A percentile compares a stretch with the other conserved stretches of the same genome.
Evolutionary conservation across 768 basidiomycete genomes (phyloP).

Genomic region (Mrakia blollopis): DNA sequence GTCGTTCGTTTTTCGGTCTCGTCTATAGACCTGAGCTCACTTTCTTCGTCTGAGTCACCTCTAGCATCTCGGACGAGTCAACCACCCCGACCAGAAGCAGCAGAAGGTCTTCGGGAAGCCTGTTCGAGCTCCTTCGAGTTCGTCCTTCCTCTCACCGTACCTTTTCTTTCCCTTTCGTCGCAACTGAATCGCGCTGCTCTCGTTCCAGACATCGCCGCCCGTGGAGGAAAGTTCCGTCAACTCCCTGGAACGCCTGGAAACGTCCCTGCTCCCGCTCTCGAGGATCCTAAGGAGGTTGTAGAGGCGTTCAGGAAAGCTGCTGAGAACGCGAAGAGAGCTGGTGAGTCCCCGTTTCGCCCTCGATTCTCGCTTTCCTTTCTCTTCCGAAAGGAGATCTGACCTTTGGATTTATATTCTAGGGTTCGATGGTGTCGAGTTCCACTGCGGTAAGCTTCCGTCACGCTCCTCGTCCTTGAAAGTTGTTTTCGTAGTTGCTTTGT

Average conservation of each 20-base stretch:
- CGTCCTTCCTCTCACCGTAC: background rate
- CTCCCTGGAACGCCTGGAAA: background rate
- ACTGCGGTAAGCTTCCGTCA: constrained; percentile 11
- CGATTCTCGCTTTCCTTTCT: background rate
- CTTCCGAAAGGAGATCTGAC: too few relatives aligned
- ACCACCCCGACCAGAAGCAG: background rate
- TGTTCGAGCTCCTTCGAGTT: background rate
- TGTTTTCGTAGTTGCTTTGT: background rate
- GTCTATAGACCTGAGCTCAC: background rate
- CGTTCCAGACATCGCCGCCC: background rate
- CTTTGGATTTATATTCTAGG: background rate
- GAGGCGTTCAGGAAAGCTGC: constrained; percentile 48
- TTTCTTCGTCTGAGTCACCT: background rate
- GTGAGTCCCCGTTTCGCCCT: constrained; percentile 31
- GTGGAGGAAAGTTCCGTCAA: background rate
- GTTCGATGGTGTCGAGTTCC: constrained; percentile 55
- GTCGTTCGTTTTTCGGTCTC: too few relatives aligned
- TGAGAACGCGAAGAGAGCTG: constrained; percentile 52
- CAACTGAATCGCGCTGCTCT: too few relatives aligned
- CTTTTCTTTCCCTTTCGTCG: background rate
- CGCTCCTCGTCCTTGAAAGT: background rate
- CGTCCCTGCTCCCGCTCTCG: background rate
- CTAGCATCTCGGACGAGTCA: constrained; percentile 12
- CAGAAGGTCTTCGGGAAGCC: constrained; percentile 1
- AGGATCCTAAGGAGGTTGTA: constrained; percentile 19